Conservation (phyloP, 2,329 filamentous ascomycete species). For the Tolypocladium album region DNA sequence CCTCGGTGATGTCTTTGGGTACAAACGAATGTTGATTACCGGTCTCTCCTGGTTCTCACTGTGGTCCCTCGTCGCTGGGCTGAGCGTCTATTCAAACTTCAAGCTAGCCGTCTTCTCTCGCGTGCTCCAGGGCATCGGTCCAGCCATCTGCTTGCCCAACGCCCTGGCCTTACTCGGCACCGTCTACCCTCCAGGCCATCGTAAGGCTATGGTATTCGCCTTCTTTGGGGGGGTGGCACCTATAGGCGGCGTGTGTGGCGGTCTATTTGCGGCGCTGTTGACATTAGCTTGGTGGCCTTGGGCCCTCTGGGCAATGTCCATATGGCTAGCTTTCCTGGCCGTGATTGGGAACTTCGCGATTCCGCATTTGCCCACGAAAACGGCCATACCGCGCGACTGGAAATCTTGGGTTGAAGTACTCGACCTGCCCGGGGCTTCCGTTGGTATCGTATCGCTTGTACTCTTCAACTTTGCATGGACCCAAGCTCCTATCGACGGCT, state of each 20-base stretch:
- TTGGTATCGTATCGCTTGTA: constrained; percentile 43
- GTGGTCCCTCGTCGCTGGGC: constrained; percentile 39
- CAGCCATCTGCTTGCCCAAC: constrained; percentile 53
- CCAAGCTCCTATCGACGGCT: constrained; percentile 49
- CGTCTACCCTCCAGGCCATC: constrained; percentile 42
- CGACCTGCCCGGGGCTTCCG: constrained; percentile 26
- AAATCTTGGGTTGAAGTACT: constrained; percentile 17
- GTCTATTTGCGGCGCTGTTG: constrained; percentile 28
- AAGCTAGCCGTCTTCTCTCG: constrained; percentile 40
- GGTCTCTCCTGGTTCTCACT: constrained; percentile 44
- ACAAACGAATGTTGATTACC: constrained; percentile 41
- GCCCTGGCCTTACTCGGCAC: constrained; percentile 50
- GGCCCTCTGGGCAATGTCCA: constrained; percentile 31
- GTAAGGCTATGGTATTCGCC: constrained; percentile 50
- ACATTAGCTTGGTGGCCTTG: constrained; percentile 36
- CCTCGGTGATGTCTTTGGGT: constrained; percentile 46
- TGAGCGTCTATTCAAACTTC: constrained; percentile 24
- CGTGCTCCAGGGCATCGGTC: constrained; percentile 49
- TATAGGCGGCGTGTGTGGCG: constrained; percentile 31
- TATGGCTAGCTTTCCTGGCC: constrained; percentile 22
- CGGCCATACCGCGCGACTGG: constrained; percentile 2
- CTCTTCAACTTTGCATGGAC: constrained; percentile 60
- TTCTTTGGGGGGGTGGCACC: constrained; percentile 36
- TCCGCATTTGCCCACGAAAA: constrained; percentile 15
- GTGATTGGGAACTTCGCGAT: constrained; percentile 21